These are phyloP conservation scores for Candida nemodendra DNA, from an alignment of 805 yeast species.

Conservation along the genomic window DNA sequence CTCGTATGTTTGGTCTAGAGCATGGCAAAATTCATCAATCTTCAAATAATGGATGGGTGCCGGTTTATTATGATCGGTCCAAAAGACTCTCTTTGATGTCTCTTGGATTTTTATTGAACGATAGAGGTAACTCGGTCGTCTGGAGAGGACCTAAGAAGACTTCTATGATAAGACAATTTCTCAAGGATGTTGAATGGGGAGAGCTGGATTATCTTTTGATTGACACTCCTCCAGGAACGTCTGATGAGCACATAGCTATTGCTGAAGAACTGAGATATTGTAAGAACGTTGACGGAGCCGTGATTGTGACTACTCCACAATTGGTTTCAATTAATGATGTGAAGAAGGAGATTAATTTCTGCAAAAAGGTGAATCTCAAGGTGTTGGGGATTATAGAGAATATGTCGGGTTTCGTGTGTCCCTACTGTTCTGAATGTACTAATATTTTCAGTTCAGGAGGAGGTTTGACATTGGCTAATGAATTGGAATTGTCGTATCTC, in stretches of 20 bases:
- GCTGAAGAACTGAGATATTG: constrained; percentile 79
- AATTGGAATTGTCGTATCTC: constrained; percentile 61
- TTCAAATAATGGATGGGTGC: constrained; percentile 90
- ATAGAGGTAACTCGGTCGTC: constrained; percentile 86
- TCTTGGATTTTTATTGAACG: constrained; percentile 79
- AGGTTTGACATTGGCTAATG: constrained; percentile 68
- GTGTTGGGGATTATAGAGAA: constrained; percentile 89
- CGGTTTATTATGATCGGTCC: constrained; percentile 55
- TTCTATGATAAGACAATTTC: constrained; percentile 93
- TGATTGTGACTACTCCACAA: constrained; percentile 96
- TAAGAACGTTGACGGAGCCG: constrained; percentile 83
- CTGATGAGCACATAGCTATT: constrained; percentile 95
- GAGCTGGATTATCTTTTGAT: constrained; percentile 74
- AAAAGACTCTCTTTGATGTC: constrained; percentile 71
- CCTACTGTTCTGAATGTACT: constrained; percentile 88
- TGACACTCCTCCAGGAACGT: constrained; percentile 98
- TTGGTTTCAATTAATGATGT: constrained; percentile 92
- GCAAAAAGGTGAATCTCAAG: constrained; percentile 76
- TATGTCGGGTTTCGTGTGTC: constrained; percentile 96
- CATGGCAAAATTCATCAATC: constrained; percentile 75
- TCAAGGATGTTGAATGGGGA: constrained; percentile 92
- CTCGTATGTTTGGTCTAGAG: constrained; percentile 95
- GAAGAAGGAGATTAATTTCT: constrained; percentile 87
- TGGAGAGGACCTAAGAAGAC: constrained; percentile 99
- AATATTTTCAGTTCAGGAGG: constrained; percentile 94